These are phyloP conservation scores for Trypanosoma caninum DNA, from an alignment of 208 protist species.

Conservation along the genomic window DNA sequence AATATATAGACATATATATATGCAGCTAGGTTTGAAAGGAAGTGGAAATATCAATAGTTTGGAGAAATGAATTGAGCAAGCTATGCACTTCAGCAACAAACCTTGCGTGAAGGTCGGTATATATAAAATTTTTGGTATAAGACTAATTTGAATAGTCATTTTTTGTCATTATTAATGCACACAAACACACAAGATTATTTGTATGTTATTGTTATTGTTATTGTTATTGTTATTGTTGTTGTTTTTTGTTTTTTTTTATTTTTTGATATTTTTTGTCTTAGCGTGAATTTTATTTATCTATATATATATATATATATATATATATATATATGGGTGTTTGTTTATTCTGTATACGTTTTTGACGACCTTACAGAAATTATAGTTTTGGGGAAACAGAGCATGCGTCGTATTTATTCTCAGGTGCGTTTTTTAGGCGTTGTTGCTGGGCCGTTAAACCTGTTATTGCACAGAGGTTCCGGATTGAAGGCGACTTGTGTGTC, in stretches of 20 bases:
- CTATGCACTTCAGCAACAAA: too few species aligned
- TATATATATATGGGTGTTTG: conserved; percentile 1
- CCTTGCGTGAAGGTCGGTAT: too few species aligned
- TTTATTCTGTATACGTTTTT: conserved; percentile 2
- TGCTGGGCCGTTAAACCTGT: not conserved
- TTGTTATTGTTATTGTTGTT: conserved; percentile 21
- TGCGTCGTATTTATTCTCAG: conserved; percentile 24
- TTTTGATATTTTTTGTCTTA: not conserved
- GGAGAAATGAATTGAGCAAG: too few species aligned
- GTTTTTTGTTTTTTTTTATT: not conserved
- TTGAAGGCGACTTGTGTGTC: not conserved
- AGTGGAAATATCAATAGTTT: too few species aligned
- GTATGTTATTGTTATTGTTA: conserved; percentile 9
- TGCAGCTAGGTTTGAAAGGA: too few species aligned
- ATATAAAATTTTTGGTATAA: too few species aligned
- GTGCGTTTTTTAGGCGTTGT: not conserved
- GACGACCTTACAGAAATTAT: conserved; percentile 17
- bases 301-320: conserved; percentile 6
- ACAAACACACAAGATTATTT: conserved; percentile 1
- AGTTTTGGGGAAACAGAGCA: not conserved
- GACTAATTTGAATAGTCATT: too few species aligned
- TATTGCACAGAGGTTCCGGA: not conserved
- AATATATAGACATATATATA: too few species aligned
- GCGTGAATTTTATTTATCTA: not conserved
- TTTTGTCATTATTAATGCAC: too few species aligned